Evolutionary conservation across 1,284 basidiomycete genomes (phyloP).

Genomic region (Apiotrichum sp.): DNA sequence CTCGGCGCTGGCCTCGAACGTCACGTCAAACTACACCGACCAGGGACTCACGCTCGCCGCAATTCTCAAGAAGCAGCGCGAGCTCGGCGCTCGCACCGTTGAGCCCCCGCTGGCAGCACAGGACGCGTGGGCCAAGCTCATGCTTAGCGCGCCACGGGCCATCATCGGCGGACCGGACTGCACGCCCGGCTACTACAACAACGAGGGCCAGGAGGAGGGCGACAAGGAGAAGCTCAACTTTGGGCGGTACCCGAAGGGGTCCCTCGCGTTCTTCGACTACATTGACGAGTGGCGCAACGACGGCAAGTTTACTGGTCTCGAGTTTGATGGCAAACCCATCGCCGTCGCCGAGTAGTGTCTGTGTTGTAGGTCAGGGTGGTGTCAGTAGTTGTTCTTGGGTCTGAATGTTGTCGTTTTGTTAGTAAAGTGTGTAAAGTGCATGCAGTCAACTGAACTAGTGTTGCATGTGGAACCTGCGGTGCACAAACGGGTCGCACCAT

Average conservation of each 20-base stretch:
- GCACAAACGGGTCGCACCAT: too few species aligned
- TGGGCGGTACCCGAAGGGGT: constrained; percentile 7
- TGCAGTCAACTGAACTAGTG: too few species aligned
- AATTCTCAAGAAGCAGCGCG: constrained; percentile 8
- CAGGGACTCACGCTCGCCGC: constrained; percentile 1
- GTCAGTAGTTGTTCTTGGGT: too few species aligned
- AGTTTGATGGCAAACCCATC: constrained; percentile 11
- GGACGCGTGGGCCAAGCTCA: constrained; percentile 9
- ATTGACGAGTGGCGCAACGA: constrained; percentile 9
- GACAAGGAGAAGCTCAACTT: constrained; percentile 1
- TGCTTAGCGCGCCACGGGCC: background rate
- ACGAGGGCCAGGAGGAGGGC: constrained; percentile 11
- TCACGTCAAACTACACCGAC: constrained; percentile 12
- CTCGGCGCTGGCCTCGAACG: constrained; percentile 7
- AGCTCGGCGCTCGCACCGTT: constrained; percentile 1
- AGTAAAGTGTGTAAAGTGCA: too few species aligned
- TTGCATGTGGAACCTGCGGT: too few species aligned
- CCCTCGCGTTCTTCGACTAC: constrained; percentile 11
- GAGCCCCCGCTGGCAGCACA: background rate
- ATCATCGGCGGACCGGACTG: constrained; percentile 5
- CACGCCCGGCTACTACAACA: constrained; percentile 10
- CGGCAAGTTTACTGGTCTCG: constrained; percentile 12
- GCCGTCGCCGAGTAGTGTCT: background rate
- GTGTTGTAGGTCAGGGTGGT: constrained; percentile 1
- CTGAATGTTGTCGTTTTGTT: too few species aligned